Conservation (phyloP, 106 monocot genomes). For the Dendrobium chrysotoxum region DNA sequence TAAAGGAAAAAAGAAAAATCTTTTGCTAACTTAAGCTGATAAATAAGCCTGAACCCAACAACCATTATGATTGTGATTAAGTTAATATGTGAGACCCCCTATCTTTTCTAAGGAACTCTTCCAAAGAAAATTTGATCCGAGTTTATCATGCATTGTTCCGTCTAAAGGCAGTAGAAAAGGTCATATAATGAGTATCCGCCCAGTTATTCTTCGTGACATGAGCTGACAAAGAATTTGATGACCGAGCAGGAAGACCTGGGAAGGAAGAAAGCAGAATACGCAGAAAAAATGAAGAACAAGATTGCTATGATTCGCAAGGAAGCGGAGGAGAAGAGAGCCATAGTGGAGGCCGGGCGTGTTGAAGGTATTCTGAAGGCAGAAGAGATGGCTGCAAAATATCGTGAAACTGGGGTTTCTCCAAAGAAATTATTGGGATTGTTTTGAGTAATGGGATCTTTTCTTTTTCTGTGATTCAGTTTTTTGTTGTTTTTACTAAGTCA, state of each 20-base stretch:
- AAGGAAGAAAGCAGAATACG: conserved; percentile 31
- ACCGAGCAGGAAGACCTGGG: conserved; percentile 30
- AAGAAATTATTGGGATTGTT: conserved; percentile 2
- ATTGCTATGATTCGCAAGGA: conserved; percentile 37
- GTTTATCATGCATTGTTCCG: no score
- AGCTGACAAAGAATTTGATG: neutral
- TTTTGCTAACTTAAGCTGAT: no score
- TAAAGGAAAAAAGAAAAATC: no score
- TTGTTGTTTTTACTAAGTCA: neutral
- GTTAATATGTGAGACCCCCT: no score
- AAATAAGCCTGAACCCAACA: no score
- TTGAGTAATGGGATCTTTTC: neutral
- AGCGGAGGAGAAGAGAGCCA: conserved; percentile 50
- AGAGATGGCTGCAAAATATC: conserved; percentile 33
- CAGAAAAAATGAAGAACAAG: conserved; percentile 31
- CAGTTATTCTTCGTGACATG: neutral
- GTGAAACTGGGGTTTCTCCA: conserved; percentile 17
- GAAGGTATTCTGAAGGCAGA: conserved; percentile 35
- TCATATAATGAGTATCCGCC: no score
- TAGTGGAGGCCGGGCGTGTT: conserved; percentile 20
- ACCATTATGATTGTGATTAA: no score
- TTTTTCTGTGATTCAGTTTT: neutral
- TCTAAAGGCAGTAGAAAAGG: no score
- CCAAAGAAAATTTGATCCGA: no score
- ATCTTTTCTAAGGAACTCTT: no score